Evolutionary conservation across 2,329 filamentous ascomycete genomes (phyloP).

Genomic region (Venturia nashicola): DNA sequence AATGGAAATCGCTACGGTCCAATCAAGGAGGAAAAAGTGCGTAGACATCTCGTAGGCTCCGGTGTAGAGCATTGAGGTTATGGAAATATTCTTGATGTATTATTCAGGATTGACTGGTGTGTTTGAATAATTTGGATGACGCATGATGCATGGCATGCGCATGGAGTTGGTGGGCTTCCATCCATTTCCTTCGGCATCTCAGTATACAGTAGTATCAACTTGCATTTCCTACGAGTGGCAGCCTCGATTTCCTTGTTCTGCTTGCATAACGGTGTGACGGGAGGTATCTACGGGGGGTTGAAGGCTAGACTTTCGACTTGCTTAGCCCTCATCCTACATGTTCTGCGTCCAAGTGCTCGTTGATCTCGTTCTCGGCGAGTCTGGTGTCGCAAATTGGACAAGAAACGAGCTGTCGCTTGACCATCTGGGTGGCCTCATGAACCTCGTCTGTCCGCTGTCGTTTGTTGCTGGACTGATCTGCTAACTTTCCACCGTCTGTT

Average conservation of each 20-base stretch:
- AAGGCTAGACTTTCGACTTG: background rate
- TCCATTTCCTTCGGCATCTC: background rate
- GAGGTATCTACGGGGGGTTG: too few species aligned
- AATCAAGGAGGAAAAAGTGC: background rate
- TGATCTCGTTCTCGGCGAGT: constrained; percentile 23
- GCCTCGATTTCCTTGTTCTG: too few species aligned
- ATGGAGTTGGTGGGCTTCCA: background rate
- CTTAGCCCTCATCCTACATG: constrained; percentile 8
- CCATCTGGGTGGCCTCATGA: background rate
- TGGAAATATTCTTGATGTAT: background rate
- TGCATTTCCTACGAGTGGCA: background rate
- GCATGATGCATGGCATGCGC: background rate
- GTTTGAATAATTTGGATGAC: background rate
- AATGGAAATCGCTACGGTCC: background rate
- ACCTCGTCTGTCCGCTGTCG: constrained; percentile 10
- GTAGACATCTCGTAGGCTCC: background rate
- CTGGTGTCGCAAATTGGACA: constrained; percentile 27
- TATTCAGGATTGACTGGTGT: background rate
- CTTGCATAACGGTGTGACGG: too few species aligned
- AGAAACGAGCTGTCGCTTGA: constrained; percentile 18
- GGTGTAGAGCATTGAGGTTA: background rate
- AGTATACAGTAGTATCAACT: background rate
- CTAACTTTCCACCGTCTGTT: background rate
- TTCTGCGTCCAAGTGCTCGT: constrained; percentile 25
- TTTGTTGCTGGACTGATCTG: background rate